Evolutionary conservation across 2,329 filamentous ascomycete genomes (phyloP).

Genomic region (Neofusicoccum umdonicola): DNA sequence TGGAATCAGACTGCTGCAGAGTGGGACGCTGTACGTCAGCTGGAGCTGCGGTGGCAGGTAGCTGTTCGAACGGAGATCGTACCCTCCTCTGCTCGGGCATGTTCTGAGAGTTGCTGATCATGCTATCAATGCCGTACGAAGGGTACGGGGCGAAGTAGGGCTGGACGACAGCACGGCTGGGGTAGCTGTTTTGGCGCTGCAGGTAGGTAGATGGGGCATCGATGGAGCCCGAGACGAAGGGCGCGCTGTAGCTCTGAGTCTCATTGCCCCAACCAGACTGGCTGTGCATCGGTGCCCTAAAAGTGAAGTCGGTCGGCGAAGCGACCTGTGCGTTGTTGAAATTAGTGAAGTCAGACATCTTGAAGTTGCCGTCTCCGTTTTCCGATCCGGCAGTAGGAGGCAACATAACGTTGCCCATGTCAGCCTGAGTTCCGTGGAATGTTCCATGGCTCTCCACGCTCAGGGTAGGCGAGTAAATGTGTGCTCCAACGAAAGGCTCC

Average conservation of each 20-base stretch:
- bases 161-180: slow-evolving; percentile 3
- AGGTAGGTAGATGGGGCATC: slow-evolving; percentile 10
- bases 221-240: slow-evolving; percentile 21
- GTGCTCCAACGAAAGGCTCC: slow-evolving; percentile 31
- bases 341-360: slow-evolving; percentile 34
- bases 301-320: slow-evolving; percentile 20
- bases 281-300: slow-evolving; percentile 16
- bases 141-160: slow-evolving; percentile 13
- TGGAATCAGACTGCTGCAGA: slow-evolving; percentile 13
- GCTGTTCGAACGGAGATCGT: slow-evolving; percentile 5
- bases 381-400: slow-evolving; percentile 32
- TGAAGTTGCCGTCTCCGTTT: slow-evolving; percentile 29
- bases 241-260: slow-evolving; percentile 25
- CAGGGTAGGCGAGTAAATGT: slow-evolving; percentile 37
- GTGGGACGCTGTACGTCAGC: slow-evolving; percentile 11
- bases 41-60: slow-evolving; percentile 5
- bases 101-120: slow-evolving; percentile 16
- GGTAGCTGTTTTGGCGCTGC: slow-evolving; percentile 10
- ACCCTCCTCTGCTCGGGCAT: slow-evolving; percentile 5
- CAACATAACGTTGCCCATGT: slow-evolving; percentile 35
- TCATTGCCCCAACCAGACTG: slow-evolving; percentile 27
- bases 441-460: slow-evolving; percentile 35
- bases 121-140: slow-evolving; percentile 15
- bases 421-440: slow-evolving; percentile 31
- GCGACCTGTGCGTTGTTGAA: slow-evolving; percentile 37